phyloP scores from a whole-genome alignment of 352 stramenopile genomes.

The Phytophthora pini region DNA sequence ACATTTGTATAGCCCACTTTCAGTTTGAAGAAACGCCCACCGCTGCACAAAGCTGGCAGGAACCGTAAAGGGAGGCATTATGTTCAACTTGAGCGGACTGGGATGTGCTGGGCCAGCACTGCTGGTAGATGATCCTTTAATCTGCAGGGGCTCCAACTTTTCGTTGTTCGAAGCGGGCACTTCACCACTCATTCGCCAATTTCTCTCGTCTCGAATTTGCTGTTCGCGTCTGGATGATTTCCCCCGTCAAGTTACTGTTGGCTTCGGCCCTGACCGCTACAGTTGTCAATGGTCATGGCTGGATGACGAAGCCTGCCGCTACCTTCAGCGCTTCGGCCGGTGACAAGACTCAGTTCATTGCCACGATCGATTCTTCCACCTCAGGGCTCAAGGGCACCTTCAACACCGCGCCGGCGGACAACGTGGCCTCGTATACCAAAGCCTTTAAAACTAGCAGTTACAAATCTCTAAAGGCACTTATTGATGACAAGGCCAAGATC shows the following conservation, averaged over 20 bases:
- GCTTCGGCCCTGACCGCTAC: constrained; percentile 4
- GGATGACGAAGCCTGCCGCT: constrained; percentile 23
- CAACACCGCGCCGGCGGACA: constrained; percentile 18
- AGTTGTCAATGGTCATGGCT: constrained; percentile 30
- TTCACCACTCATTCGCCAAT: constrained; percentile 15
- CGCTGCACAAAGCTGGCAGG: constrained; percentile 6
- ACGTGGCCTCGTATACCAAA: constrained; percentile 33
- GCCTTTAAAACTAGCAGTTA: constrained; percentile 29
- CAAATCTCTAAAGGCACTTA: constrained; percentile 29
- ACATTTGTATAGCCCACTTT: too few relatives aligned
- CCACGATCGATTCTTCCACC: constrained; percentile 29
- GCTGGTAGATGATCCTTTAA: not conserved
- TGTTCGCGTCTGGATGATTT: constrained; percentile 13
- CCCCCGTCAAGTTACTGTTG: constrained; percentile 18
- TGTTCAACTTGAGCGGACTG: constrained; percentile 7
- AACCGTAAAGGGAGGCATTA: constrained; percentile 15
- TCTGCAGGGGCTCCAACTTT: constrained; percentile 1
- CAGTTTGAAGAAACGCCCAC: not conserved
- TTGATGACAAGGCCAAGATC: constrained; percentile 27
- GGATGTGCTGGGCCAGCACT: constrained; percentile 4
- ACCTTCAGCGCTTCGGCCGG: constrained; percentile 20
- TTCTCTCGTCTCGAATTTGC: constrained; percentile 8
- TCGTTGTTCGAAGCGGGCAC: constrained; percentile 17
- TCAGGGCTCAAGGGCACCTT: constrained; percentile 34
- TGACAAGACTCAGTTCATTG: constrained; percentile 37